Conservation (phyloP, 2,329 filamentous ascomycete genomes). For the Cercospora zeina region DNA sequence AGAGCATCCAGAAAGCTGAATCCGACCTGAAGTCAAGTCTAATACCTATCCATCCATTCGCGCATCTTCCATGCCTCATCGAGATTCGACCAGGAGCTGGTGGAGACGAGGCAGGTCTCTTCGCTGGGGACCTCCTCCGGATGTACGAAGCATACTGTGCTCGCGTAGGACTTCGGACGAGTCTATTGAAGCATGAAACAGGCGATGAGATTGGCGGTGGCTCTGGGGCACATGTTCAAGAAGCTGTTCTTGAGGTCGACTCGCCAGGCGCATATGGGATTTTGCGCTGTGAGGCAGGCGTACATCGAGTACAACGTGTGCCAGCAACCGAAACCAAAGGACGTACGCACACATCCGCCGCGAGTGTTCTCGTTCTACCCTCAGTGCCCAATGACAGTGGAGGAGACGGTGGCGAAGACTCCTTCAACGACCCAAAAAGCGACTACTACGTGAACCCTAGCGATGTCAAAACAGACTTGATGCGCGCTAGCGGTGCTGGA, state of each 20-base stretch:
- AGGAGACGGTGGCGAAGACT: slow-evolving; percentile 57
- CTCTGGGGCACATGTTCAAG: slow-evolving; percentile 70
- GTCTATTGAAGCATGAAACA: slow-evolving; percentile 76
- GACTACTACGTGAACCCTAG: slow-evolving; percentile 86
- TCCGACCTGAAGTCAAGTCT: slow-evolving; percentile 72
- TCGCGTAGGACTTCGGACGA: slow-evolving; percentile 64
- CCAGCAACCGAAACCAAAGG: slow-evolving; percentile 89
- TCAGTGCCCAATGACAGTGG: slow-evolving; percentile 65
- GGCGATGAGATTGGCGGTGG: slow-evolving; percentile 60
- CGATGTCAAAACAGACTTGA: slow-evolving; percentile 82
- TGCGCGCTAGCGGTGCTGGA: slow-evolving; percentile 87
- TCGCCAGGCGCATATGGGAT: slow-evolving; percentile 74
- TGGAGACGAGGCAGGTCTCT: slow-evolving; percentile 86
- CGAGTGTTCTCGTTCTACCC: slow-evolving; percentile 87
- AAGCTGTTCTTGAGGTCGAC: slow-evolving; percentile 83
- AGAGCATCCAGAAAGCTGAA: slow-evolving; percentile 63
- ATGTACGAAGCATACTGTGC: slow-evolving; percentile 87
- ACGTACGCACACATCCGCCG: slow-evolving; percentile 88
- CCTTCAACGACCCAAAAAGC: slow-evolving; percentile 76
- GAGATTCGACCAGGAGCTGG: slow-evolving; percentile 92
- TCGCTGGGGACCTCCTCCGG: slow-evolving; percentile 79
- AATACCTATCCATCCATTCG: slow-evolving; percentile 86
- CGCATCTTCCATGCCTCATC: slow-evolving; percentile 81
- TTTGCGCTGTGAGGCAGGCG: slow-evolving; percentile 84
- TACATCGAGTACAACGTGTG: slow-evolving; percentile 92